Conservation (phyloP, 257 asterid genomes). For the Capsicum pubescens region DNA sequence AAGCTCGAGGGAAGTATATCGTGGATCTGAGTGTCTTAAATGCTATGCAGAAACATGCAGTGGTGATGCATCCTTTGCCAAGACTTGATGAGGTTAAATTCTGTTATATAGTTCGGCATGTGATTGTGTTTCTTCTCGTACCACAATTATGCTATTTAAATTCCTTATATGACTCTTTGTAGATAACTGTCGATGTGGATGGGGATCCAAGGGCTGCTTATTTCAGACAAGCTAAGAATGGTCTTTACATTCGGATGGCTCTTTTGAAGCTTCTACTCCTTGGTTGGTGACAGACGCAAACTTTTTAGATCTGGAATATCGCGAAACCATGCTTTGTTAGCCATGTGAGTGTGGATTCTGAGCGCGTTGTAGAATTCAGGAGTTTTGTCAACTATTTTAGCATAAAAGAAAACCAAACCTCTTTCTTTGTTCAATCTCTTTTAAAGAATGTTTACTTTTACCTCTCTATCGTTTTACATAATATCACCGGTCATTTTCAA, state of each 20-base stretch:
- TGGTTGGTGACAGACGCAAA: slow-evolving; percentile 61
- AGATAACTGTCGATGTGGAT: slow-evolving; percentile 87
- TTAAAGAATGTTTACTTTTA: too few relatives aligned
- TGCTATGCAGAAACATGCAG: slow-evolving; percentile 90
- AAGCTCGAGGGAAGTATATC: slow-evolving; percentile 88
- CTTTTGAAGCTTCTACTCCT: slow-evolving; percentile 82
- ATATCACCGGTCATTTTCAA: neutral
- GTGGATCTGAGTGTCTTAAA: slow-evolving; percentile 56
- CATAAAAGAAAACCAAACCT: neutral
- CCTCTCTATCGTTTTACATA: too few relatives aligned
- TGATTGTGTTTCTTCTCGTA: neutral
- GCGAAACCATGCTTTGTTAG: neutral
- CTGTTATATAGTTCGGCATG: neutral
- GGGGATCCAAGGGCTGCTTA: slow-evolving; percentile 82
- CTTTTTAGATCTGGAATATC: neutral
- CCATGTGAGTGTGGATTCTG: slow-evolving; percentile 5
- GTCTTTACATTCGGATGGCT: slow-evolving; percentile 87
- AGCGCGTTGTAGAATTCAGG: slow-evolving; percentile 1
- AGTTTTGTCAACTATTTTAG: neutral
- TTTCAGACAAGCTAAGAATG: slow-evolving; percentile 87
- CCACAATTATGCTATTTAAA: neutral
- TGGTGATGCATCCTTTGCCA: slow-evolving; percentile 94
- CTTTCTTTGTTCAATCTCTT: neutral
- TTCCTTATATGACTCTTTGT: neutral
- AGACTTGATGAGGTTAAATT: slow-evolving; percentile 84